Conservation (phyloP, 805 yeast genomes). For the Candida tammaniensis region DNA sequence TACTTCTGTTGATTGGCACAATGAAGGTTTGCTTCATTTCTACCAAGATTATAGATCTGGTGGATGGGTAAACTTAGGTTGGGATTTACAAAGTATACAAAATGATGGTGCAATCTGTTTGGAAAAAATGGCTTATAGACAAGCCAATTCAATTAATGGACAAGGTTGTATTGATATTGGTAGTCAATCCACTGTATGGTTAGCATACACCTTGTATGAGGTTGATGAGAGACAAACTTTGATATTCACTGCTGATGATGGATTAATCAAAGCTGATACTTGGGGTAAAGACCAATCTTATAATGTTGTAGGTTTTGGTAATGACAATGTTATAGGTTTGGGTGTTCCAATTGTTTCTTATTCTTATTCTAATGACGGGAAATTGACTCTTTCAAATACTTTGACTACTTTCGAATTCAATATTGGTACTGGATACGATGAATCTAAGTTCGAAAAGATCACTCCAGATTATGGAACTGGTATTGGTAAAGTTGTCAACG, state of each 20-base stretch:
- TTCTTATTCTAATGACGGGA: slow-evolving; percentile 10
- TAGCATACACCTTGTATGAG: slow-evolving; percentile 10
- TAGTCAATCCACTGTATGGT: slow-evolving; percentile 13
- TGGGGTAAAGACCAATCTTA: slow-evolving; percentile 15
- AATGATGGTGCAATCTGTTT: slow-evolving; percentile 24
- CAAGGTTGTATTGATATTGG: slow-evolving; percentile 21
- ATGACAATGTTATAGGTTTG: slow-evolving; percentile 24
- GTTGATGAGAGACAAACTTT: slow-evolving; percentile 13
- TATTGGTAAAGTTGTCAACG: slow-evolving; percentile 16
- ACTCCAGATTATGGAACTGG: slow-evolving; percentile 15
- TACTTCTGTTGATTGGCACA: slow-evolving; percentile 14
- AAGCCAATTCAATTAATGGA: slow-evolving; percentile 18
- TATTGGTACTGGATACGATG: slow-evolving; percentile 22
- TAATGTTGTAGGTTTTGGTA: slow-evolving; percentile 24
- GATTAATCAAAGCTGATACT: slow-evolving; percentile 13
- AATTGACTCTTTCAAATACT: slow-evolving; percentile 10
- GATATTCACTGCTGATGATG: slow-evolving; percentile 12
- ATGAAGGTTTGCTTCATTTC: slow-evolving; percentile 20
- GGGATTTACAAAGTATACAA: slow-evolving; percentile 15
- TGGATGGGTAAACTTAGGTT: slow-evolving; percentile 15
- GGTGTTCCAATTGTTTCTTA: slow-evolving; percentile 12
- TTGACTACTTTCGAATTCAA: slow-evolving; percentile 12
- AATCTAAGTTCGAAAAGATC: slow-evolving; percentile 9
- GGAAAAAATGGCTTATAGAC: slow-evolving; percentile 17
- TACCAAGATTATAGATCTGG: slow-evolving; percentile 17